A percentile compares a stretch with the other conserved stretches of the same genome.
Conservation (phyloP, 2,329 filamentous ascomycete species). For the Fusarium ramigenum region DNA sequence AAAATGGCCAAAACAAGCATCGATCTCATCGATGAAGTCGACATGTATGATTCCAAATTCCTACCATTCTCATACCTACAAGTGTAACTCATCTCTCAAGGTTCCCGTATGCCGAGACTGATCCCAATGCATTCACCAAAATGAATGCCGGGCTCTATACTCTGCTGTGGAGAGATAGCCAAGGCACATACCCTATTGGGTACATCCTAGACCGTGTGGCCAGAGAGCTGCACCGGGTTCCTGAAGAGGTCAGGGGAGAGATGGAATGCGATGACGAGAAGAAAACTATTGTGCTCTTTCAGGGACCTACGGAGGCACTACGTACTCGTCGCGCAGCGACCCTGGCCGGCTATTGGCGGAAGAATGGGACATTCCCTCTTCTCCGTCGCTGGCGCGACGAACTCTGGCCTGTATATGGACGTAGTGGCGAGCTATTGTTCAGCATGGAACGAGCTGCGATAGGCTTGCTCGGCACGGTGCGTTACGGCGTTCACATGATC, state of each 20-base stretch:
- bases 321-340: conserved; percentile 66
- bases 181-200: conserved; percentile 72
- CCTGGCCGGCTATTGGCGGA: conserved; percentile 74
- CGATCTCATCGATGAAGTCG: conserved; percentile 39
- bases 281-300: conserved; percentile 72
- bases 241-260: conserved; percentile 61
- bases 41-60: conserved; percentile 30
- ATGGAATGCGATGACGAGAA: conserved; percentile 68
- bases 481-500: conserved; percentile 85
- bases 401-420: conserved; percentile 79
- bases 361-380: conserved; percentile 76
- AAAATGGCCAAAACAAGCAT: conserved; percentile 41
- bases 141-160: conserved; percentile 73
- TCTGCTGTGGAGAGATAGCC: conserved; percentile 67
- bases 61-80: neutral
- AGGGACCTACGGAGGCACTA: conserved; percentile 65
- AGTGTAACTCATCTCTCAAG: conserved; percentile 53
- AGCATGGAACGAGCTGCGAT: conserved; percentile 81
- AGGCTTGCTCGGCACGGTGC: conserved; percentile 77
- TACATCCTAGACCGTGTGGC: conserved; percentile 65
- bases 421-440: conserved; percentile 70
- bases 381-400: conserved; percentile 84
- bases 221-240: conserved; percentile 57
- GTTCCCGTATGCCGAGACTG: conserved; percentile 78
- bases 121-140: conserved; percentile 64